Evolutionary conservation across 1,284 basidiomycete genomes (phyloP).

Genomic region (Moesziomyces sp.): DNA sequence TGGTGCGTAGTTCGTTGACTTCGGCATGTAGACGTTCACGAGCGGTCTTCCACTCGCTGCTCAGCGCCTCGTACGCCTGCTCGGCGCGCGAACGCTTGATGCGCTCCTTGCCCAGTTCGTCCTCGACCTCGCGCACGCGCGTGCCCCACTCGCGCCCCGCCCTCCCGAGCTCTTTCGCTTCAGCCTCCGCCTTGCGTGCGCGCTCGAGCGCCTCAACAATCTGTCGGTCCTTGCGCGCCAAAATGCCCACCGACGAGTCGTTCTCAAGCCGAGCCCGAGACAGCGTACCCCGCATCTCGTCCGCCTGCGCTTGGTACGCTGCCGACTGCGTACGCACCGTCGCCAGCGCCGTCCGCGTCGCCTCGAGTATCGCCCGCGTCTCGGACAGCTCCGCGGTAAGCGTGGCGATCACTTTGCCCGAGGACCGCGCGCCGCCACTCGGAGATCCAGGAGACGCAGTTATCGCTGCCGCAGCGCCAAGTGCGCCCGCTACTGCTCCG

Average conservation of each 20-base stretch:
- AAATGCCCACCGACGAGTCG: constrained; percentile 83
- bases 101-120: constrained; percentile 54
- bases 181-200: constrained; percentile 62
- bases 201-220: constrained; percentile 74
- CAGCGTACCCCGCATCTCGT: constrained; percentile 84
- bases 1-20: constrained; percentile 28
- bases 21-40: constrained; percentile 42
- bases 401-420: constrained; percentile 45
- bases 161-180: constrained; percentile 62
- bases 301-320: constrained; percentile 78
- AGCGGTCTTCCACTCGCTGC: constrained; percentile 49
- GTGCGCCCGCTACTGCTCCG: not conserved
- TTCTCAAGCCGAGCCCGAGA: constrained; percentile 83
- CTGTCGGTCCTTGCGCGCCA: constrained; percentile 83
- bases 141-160: constrained; percentile 59
- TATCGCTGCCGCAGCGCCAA: constrained; percentile 7
- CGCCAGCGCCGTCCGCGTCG: constrained; percentile 80
- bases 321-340: constrained; percentile 81
- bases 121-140: constrained; percentile 56
- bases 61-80: constrained; percentile 48
- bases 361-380: constrained; percentile 73
- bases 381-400: constrained; percentile 50
- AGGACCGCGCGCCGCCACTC: not conserved
- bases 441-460: constrained; percentile 2
- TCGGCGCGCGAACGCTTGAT: constrained; percentile 40